A percentile compares a stretch with the other conserved stretches of the same genome.
Evolutionary conservation across 75 land plant species (phyloP).

Genomic region (Selaginella moellendorffii): DNA sequence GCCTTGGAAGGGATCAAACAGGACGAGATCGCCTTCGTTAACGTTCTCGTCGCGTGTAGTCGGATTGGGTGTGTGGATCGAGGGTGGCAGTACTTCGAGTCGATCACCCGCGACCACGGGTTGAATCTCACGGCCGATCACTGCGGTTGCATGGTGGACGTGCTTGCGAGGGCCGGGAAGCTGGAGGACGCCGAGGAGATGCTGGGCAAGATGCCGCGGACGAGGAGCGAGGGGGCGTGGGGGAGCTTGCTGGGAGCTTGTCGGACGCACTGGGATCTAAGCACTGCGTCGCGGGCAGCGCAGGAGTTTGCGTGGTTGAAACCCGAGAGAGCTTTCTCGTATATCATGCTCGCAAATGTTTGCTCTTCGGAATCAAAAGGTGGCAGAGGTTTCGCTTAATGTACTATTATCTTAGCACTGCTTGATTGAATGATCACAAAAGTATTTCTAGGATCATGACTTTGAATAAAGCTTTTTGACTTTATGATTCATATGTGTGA

Average conservation of each 20-base stretch:
- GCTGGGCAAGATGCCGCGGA: background rate
- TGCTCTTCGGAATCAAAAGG: no score
- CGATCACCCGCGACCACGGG: background rate
- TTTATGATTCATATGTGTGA: no score
- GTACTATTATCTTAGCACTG: no score
- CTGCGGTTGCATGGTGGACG: background rate
- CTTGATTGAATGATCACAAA: no score
- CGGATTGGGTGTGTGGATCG: background rate
- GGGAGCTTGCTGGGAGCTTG: background rate
- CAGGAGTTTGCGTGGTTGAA: background rate
- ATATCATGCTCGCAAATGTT: background rate
- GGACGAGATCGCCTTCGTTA: conserved; percentile 1
- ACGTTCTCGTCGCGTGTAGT: background rate
- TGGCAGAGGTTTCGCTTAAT: no score
- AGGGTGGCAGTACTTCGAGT: background rate
- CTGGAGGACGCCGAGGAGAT: background rate
- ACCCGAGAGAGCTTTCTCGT: background rate
- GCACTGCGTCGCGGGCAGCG: background rate
- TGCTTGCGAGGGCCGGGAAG: background rate
- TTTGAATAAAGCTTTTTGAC: no score
- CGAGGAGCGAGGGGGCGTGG: background rate
- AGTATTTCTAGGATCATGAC: no score
- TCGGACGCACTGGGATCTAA: background rate
- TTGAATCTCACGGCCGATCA: background rate
- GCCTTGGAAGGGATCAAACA: background rate